A percentile compares a stretch with the other conserved stretches of the same genome.
Conservation (phyloP, 306 rosid species). For the Benincasa hispida region DNA sequence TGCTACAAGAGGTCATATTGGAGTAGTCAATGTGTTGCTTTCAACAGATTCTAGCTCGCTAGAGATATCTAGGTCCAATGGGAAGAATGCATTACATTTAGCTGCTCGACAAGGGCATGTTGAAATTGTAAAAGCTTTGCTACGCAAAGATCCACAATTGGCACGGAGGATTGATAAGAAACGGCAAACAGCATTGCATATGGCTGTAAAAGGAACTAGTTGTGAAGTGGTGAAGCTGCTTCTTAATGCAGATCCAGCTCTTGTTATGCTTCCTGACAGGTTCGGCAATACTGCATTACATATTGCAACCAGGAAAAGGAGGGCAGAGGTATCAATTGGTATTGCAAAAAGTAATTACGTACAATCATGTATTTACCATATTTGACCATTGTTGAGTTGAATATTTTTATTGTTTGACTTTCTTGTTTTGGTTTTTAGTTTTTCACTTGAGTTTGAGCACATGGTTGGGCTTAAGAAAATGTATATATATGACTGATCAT, state of each 20-base stretch:
- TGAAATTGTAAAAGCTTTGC: constrained; percentile 37
- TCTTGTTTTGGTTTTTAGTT: not conserved
- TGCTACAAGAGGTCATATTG: constrained; percentile 58
- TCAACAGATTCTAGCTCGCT: constrained; percentile 39
- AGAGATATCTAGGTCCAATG: constrained; percentile 60
- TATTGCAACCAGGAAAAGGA: constrained; percentile 84
- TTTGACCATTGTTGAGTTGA: not conserved
- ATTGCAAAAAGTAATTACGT: not conserved
- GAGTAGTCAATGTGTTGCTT: constrained; percentile 44
- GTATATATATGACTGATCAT: not conserved
- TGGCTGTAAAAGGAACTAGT: constrained; percentile 81
- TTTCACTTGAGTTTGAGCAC: not conserved
- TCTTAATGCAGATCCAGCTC: constrained; percentile 44
- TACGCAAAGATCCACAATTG: constrained; percentile 50
- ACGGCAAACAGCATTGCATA: constrained; percentile 78
- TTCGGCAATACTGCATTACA: constrained; percentile 78
- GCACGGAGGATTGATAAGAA: constrained; percentile 76
- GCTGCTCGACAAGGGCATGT: constrained; percentile 81
- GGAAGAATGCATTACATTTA: constrained; percentile 78
- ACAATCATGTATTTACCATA: not conserved
- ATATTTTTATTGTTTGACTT: not conserved
- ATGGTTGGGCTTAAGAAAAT: not conserved
- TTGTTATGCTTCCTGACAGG: constrained; percentile 70
- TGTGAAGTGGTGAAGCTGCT: constrained; percentile 62
- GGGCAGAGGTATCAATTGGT: constrained; percentile 49